Base-by-base conservation (phyloP, 169 alveolate species). In the Eimeria mitis region DNA sequence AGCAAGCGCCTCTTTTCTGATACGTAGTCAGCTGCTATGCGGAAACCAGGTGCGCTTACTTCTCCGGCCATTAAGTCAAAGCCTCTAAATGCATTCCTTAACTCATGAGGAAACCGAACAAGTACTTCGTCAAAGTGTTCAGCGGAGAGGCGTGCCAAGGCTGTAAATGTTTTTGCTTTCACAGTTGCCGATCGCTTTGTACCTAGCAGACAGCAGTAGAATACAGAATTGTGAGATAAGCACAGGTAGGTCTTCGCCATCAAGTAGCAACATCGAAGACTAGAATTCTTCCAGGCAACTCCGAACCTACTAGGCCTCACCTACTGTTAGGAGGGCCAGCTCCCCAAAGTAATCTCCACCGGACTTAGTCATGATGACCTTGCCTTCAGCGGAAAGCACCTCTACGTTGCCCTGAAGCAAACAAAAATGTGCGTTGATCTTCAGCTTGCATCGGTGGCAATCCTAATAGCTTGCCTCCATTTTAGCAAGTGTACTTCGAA, bases 71-170 rank as follows among this genome's bases (percentile, higher is more conserved):
- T 61, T 78, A 61, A 87, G 42, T 61, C 79, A 44, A 63, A 87
- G 63, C 83, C 94, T 52, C 94, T 63, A 40, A 89, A 89, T 19
- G 88, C 95, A 54, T 89, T 89, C 28, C 85, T 25, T 71, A 89
- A 70, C 59, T 89, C 95, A 25, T 89, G 85, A 14, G 87, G 87
- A 49, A 49, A 71, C 31, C 73, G 85, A 7, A 70, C 85, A 34
- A 89, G 85, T 73, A 52, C 95, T 89, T 68, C 87, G 87, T 89
- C 87, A 31, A 71, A 71, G 88, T 68, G 75, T 37, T 71, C 88
- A 31, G 95, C 95, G 5, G 65, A 89, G 76, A 89, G 73, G n/a
- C 95, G 95, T 52, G 88, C 95, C 88, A 89, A n/a, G 13, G 71
- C 75, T 0, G 95, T 89, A 71, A 70, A 89, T 59, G 85, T 68